Conservation (phyloP, 352 stramenopile genomes). For the Phytophthora hybrid region DNA sequence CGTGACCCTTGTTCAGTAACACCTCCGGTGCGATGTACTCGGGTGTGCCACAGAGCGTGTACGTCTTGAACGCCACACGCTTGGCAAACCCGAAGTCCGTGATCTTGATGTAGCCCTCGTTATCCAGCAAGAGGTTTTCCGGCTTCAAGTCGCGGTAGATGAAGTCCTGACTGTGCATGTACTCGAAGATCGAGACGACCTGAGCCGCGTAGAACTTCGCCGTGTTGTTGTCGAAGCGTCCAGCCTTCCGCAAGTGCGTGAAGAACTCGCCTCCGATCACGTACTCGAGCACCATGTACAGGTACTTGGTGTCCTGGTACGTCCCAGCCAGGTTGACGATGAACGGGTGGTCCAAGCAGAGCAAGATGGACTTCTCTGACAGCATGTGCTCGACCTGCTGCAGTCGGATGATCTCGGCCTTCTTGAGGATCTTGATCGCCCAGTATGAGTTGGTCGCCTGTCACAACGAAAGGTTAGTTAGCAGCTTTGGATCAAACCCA, state of each 20-base stretch:
- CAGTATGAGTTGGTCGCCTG: constrained; percentile 92
- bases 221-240: constrained; percentile 93
- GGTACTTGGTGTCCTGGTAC: constrained; percentile 95
- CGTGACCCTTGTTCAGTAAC: constrained; percentile 89
- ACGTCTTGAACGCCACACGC: constrained; percentile 95
- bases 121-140: constrained; percentile 96
- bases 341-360: constrained; percentile 95
- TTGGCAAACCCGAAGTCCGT: constrained; percentile 96
- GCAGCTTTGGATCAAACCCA: background rate
- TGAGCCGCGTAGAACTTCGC: constrained; percentile 95
- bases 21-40: constrained; percentile 95
- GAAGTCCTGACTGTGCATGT: constrained; percentile 96
- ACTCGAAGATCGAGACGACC: constrained; percentile 97
- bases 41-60: constrained; percentile 94
- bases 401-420: constrained; percentile 95
- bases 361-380: constrained; percentile 96
- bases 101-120: constrained; percentile 96
- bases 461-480: background rate
- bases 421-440: constrained; percentile 99
- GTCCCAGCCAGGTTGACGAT: constrained; percentile 96
- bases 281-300: constrained; percentile 99
- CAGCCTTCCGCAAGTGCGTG: constrained; percentile 94
- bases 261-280: constrained; percentile 98
- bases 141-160: constrained; percentile 98
- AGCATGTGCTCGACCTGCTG: constrained; percentile 98